Conservation (phyloP, 1,139 yeast species). For the Yamadazyma epiphylla region DNA sequence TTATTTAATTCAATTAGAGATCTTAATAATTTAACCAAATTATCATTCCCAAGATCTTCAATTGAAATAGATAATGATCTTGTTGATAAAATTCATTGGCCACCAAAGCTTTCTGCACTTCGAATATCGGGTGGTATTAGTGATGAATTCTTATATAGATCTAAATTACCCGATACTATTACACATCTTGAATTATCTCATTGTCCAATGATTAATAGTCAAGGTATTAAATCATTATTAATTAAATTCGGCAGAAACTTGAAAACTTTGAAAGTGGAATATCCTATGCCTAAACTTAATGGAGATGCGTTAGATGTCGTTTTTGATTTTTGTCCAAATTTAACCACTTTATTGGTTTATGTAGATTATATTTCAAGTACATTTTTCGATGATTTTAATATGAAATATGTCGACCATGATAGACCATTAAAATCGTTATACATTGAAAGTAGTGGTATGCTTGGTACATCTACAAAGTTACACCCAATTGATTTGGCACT, state of each 20-base stretch:
- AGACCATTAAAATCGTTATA: slow-evolving; percentile 65
- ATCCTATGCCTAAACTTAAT: slow-evolving; percentile 82
- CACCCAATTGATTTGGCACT: slow-evolving; percentile 87
- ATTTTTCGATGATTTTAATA: slow-evolving; percentile 57
- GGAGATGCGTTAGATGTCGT: slow-evolving; percentile 70
- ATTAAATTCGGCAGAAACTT: slow-evolving; percentile 63
- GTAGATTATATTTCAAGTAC: slow-evolving; percentile 79
- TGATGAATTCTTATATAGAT: slow-evolving; percentile 65
- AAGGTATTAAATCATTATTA: slow-evolving; percentile 58
- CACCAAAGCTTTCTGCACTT: slow-evolving; percentile 64
- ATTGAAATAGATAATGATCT: slow-evolving; percentile 57
- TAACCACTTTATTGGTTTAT: slow-evolving; percentile 58
- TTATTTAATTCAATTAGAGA: slow-evolving; percentile 70
- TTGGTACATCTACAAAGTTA: slow-evolving; percentile 78
- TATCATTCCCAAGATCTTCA: slow-evolving; percentile 88
- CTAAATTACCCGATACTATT: slow-evolving; percentile 69
- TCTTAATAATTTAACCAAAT: slow-evolving; percentile 59
- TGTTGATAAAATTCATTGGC: slow-evolving; percentile 65
- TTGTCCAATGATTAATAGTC: slow-evolving; percentile 71
- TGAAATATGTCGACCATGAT: slow-evolving; percentile 31
- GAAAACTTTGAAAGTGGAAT: slow-evolving; percentile 61
- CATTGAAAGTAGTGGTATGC: slow-evolving; percentile 81
- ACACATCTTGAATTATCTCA: slow-evolving; percentile 76
- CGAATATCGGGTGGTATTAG: slow-evolving; percentile 88
- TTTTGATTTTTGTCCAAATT: slow-evolving; percentile 71